These are phyloP conservation scores for Aspergillus leporis DNA, from an alignment of 495 filamentous ascomycete species.

Conservation along the genomic window DNA sequence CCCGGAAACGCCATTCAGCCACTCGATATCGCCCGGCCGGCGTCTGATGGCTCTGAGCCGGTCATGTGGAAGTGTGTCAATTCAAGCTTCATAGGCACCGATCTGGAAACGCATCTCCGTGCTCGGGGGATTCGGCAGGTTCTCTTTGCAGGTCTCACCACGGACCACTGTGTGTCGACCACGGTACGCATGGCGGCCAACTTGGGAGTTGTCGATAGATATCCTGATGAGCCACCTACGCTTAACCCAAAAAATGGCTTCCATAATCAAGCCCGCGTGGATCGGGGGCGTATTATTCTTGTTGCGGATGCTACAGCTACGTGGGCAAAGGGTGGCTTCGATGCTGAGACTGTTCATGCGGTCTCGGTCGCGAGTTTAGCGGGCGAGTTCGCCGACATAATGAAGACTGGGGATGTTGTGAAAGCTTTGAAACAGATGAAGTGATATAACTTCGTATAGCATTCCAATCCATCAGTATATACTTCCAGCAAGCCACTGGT, in stretches of 20 bases:
- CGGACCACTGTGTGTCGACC: slow-evolving; percentile 54
- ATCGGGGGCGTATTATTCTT: slow-evolving; percentile 44
- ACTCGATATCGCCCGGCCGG: slow-evolving; percentile 39
- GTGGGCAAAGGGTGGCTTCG: slow-evolving; percentile 42
- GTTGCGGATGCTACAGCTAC: slow-evolving; percentile 52
- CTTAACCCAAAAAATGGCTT: slow-evolving; percentile 15
- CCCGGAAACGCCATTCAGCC: slow-evolving; percentile 34
- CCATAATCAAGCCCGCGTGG: slow-evolving; percentile 17
- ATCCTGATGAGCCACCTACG: slow-evolving; percentile 22
- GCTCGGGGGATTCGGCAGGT: slow-evolving; percentile 38
- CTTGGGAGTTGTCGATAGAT: slow-evolving; percentile 42
- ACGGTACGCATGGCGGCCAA: slow-evolving; percentile 52
- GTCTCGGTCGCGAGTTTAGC: slow-evolving; percentile 50
- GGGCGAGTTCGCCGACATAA: slow-evolving; percentile 48
- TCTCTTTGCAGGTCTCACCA: slow-evolving; percentile 45
- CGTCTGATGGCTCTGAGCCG: slow-evolving; percentile 40
- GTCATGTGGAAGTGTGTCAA: slow-evolving; percentile 50
- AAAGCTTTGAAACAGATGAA: slow-evolving; percentile 21
- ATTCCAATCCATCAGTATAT: background rate
- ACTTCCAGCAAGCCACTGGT: background rate
- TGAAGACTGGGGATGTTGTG: slow-evolving; percentile 39
- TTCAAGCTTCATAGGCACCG: slow-evolving; percentile 49
- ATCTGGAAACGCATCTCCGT: slow-evolving; percentile 40
- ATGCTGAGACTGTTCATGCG: slow-evolving; percentile 48
- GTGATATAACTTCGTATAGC: background rate